A percentile compares a stretch with the other conserved stretches of the same genome.
These are phyloP conservation scores for Candida buenavistaensis DNA, from an alignment of 1,139 yeast species.

Conservation along the genomic window DNA sequence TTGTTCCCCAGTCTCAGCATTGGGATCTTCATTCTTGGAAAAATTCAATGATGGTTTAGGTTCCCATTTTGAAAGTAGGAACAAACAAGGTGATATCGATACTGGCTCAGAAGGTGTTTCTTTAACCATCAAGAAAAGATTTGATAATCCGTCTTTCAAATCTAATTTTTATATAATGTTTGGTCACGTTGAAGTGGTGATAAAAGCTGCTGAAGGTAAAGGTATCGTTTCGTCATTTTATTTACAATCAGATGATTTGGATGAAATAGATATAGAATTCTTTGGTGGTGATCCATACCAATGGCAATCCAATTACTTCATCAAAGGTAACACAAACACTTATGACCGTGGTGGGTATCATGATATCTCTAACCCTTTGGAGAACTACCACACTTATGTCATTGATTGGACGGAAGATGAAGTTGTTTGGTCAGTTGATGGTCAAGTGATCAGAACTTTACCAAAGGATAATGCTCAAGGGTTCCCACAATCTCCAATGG, in stretches of 20 bases:
- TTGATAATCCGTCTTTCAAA: conserved; percentile 72
- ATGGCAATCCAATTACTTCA: conserved; percentile 79
- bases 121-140: conserved; percentile 57
- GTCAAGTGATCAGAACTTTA: conserved; percentile 57
- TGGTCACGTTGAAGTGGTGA: conserved; percentile 73
- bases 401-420: conserved; percentile 74
- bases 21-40: conserved; percentile 54
- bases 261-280: conserved; percentile 86
- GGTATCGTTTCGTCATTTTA: conserved; percentile 82
- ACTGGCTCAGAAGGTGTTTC: conserved; percentile 48
- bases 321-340: conserved; percentile 75
- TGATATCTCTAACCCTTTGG: conserved; percentile 48
- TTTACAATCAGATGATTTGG: conserved; percentile 81
- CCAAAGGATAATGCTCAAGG: conserved; percentile 55
- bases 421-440: conserved; percentile 65
- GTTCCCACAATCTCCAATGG: conserved; percentile 81
- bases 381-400: conserved; percentile 69
- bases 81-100: conserved; percentile 22
- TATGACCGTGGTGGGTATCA: conserved; percentile 80
- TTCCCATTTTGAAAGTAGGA: conserved; percentile 33
- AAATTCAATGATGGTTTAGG: conserved; percentile 45
- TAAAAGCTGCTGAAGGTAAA: conserved; percentile 70
- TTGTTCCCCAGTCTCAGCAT: conserved; percentile 52
- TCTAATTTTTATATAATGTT: conserved; percentile 84
- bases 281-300: conserved; percentile 72